Conservation (phyloP, 345 rosid genomes). For the Mercurialis annua region DNA sequence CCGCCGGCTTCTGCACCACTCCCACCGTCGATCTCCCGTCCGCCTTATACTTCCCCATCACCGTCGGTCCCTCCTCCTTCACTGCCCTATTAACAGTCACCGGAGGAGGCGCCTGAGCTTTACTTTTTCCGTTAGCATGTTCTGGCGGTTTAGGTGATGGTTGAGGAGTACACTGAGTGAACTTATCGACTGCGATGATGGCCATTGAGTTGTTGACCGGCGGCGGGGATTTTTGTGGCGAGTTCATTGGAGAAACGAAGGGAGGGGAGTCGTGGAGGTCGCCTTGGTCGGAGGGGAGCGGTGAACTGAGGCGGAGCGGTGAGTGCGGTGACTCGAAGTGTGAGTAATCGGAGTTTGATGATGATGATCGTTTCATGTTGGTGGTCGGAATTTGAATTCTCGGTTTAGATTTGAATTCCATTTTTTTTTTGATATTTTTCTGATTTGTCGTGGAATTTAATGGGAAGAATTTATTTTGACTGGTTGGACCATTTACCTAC, state of each 20-base stretch:
- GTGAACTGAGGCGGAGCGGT: slow-evolving; percentile 65
- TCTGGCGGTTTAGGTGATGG: slow-evolving; percentile 33
- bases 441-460: slow-evolving; percentile 4
- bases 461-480: not conserved
- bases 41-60: slow-evolving; percentile 33
- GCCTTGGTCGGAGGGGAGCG: slow-evolving; percentile 59
- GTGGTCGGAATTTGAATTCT: slow-evolving; percentile 17
- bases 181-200: slow-evolving; percentile 45
- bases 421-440: not conserved
- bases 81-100: slow-evolving; percentile 40
- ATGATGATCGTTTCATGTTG: slow-evolving; percentile 58
- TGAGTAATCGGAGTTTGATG: slow-evolving; percentile 54
- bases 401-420: slow-evolving; percentile 11
- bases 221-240: slow-evolving; percentile 42
- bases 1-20: slow-evolving; percentile 14
- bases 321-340: slow-evolving; percentile 60
- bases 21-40: slow-evolving; percentile 22
- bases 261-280: slow-evolving; percentile 43
- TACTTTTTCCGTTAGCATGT: not conserved
- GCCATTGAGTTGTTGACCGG: slow-evolving; percentile 45
- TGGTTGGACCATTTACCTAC: not conserved
- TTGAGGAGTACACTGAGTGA: slow-evolving; percentile 44
- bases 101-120: slow-evolving; percentile 20
- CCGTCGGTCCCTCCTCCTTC: slow-evolving; percentile 28
- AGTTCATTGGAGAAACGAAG: slow-evolving; percentile 58